phyloP scores from a whole-genome alignment of 2,329 filamentous ascomycete genomes.

The Colletotrichum liriopes region DNA sequence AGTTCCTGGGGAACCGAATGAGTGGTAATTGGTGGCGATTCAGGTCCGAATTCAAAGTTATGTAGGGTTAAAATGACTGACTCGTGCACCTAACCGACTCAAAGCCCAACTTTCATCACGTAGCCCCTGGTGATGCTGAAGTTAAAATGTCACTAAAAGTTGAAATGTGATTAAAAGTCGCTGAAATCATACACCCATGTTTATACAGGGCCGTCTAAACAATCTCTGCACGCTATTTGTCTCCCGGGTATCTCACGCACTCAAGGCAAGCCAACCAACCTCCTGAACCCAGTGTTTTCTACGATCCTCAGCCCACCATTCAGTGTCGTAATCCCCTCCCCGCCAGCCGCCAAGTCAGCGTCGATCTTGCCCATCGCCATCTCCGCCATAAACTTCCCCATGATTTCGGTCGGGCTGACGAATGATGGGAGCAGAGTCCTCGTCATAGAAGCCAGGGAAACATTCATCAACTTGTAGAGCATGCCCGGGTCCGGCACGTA shows the following conservation, averaged over 20 bases:
- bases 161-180: background rate
- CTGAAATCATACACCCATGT: background rate
- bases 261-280: constrained; percentile 49
- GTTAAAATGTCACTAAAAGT: background rate
- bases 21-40: background rate
- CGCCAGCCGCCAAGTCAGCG: constrained; percentile 45
- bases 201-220: background rate
- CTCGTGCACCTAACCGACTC: background rate
- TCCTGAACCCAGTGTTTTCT: constrained; percentile 54
- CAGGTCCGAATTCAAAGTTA: rapidly evolving
- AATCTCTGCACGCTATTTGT: background rate
- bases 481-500: constrained; percentile 56
- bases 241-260: background rate
- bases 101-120: background rate
- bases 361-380: constrained; percentile 61
- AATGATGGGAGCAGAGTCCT: constrained; percentile 43
- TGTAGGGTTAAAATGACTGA: rapidly evolving
- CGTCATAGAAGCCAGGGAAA: constrained; percentile 49
- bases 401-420: constrained; percentile 60
- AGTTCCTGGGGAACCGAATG: constrained; percentile 25
- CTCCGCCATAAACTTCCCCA: constrained; percentile 62
- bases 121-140: background rate
- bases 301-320: constrained; percentile 54
- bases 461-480: constrained; percentile 28
- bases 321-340: constrained; percentile 52